Percentiles rank a stretch among this genome's conserved stretches.
phyloP scores from a whole-genome alignment of 2,329 filamentous ascomycete species.

The Fusarium sp. region DNA sequence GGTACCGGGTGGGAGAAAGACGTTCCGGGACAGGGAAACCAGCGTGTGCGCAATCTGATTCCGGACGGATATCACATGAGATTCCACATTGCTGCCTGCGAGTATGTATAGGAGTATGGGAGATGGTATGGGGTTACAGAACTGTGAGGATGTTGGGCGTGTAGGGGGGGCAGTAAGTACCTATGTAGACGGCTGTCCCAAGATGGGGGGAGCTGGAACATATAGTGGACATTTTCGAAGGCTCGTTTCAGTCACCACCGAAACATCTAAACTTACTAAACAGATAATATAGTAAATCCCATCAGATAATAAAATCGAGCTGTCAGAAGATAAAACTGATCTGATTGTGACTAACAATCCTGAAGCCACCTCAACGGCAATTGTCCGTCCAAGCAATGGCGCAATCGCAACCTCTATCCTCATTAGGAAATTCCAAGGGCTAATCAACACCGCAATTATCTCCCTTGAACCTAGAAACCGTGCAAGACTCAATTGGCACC shows the following conservation, averaged over 20 bases:
- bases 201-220: background rate
- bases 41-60: background rate
- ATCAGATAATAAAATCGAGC: background rate
- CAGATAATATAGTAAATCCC: background rate
- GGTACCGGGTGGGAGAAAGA: background rate
- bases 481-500: background rate
- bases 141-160: background rate
- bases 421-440: background rate
- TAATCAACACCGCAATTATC: conserved; percentile 6
- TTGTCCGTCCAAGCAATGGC: background rate
- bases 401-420: conserved; percentile 15
- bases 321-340: background rate
- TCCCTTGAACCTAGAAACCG: background rate
- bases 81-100: background rate
- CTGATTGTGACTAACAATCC: background rate
- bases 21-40: background rate
- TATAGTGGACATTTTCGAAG: background rate
- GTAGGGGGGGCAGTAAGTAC: background rate
- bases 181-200: background rate
- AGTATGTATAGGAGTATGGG: background rate
- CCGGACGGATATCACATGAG: background rate
- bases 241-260: background rate
- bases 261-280: rapidly evolving
- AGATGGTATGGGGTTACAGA: background rate
- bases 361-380: background rate